Percentiles rank a stretch among this genome's conserved stretches.
phyloP scores from a whole-genome alignment of 352 stramenopile species.

The Achlya hypogyna region DNA sequence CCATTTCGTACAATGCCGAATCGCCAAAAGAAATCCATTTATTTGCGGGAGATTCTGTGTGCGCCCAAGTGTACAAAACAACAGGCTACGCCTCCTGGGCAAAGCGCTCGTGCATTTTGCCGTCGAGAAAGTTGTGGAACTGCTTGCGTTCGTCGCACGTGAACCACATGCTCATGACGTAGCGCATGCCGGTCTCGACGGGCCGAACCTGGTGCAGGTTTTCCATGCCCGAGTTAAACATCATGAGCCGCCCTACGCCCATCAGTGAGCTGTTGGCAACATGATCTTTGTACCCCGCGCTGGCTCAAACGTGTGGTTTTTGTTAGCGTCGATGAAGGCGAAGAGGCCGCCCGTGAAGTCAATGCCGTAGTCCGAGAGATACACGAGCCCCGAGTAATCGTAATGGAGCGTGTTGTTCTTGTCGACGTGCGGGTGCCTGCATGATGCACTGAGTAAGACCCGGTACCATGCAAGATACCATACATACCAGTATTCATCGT shows the following conservation, averaged over 20 bases:
- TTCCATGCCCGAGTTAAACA: slow-evolving; percentile 85
- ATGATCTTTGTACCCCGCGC: slow-evolving; percentile 29
- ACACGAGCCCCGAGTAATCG: slow-evolving; percentile 87
- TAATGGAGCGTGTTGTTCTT: slow-evolving; percentile 92
- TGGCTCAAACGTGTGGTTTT: slow-evolving; percentile 64
- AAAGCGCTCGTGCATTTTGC: slow-evolving; percentile 68
- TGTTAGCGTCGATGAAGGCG: slow-evolving; percentile 74
- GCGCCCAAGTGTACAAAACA: too few species aligned
- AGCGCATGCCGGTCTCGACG: slow-evolving; percentile 65
- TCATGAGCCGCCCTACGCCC: slow-evolving; percentile 51
- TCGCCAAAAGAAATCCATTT: too few species aligned
- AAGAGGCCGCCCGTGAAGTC: slow-evolving; percentile 89
- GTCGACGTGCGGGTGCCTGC: slow-evolving; percentile 83
- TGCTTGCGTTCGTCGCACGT: slow-evolving; percentile 78
- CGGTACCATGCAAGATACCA: background rate
- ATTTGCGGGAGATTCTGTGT: too few species aligned
- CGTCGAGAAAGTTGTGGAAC: slow-evolving; percentile 88
- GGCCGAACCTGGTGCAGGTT: slow-evolving; percentile 82
- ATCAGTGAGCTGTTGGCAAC: background rate
- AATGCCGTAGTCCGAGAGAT: slow-evolving; percentile 64
- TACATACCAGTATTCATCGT: slow-evolving; percentile 87
- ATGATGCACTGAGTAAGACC: background rate
- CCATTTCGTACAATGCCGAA: too few species aligned
- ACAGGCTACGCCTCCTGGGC: slow-evolving; percentile 26
- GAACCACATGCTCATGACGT: slow-evolving; percentile 90